A percentile compares a stretch with the other conserved stretches of the same genome.
phyloP scores from a whole-genome alignment of 139 green algal species.

The Ettlia oleoabundans region DNA sequence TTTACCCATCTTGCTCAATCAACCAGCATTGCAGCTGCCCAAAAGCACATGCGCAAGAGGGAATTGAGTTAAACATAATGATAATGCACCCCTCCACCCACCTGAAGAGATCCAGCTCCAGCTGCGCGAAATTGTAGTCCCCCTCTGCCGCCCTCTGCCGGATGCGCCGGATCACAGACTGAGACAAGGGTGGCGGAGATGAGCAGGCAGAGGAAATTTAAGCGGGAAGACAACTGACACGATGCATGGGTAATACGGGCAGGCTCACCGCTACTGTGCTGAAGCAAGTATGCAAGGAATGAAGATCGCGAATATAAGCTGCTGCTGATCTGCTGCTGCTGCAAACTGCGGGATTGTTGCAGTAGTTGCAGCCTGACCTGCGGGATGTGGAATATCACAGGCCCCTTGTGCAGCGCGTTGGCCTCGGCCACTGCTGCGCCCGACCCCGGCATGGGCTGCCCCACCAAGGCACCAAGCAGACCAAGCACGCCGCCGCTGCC shows the following conservation, averaged over 20 bases:
- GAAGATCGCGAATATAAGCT: no score
- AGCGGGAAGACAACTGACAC: neutral
- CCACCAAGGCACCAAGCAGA: constrained; percentile 48
- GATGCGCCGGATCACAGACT: constrained; percentile 23
- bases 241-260: no score
- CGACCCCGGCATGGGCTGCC: constrained; percentile 37
- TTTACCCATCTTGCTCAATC: no score
- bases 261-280: no score
- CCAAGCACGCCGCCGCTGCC: constrained; percentile 50
- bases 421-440: constrained; percentile 36
- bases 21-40: neutral
- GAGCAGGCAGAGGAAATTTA: neutral
- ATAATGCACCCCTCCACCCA: no score
- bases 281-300: no score
- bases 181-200: neutral
- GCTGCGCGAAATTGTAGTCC: constrained; percentile 25
- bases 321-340: neutral
- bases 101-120: constrained; percentile 40
- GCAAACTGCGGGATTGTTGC: neutral
- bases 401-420: constrained; percentile 50
- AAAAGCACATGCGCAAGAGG: neutral
- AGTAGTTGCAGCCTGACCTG: constrained; percentile 21
- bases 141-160: constrained; percentile 14
- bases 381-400: constrained; percentile 47
- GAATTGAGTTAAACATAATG: no score